Evolutionary conservation across 2,329 filamentous ascomycete species (phyloP), one percentile per base, ranked within the genome.

Genomic region (Cladosporium sp.): DNA sequence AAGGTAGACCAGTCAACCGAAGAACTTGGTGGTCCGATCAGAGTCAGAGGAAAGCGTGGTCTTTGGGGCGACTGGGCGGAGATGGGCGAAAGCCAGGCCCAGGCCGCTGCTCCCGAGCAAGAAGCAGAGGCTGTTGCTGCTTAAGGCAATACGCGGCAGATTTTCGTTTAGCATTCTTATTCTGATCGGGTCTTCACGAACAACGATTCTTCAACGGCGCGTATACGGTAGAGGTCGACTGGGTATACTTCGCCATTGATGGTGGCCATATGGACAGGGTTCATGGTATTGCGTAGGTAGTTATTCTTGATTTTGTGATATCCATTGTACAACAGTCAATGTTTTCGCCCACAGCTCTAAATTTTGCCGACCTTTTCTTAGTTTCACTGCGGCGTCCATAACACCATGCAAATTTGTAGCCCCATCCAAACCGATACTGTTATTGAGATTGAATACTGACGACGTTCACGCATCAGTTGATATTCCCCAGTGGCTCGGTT

Each of bases 11-110:
- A 98, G 70, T 59, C 54, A 16, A 51, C 55, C 9, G 75, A 84
- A 54, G 79, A 79, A 12, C 79, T 97, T 20, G 91, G 91, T 43
- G 86, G 84, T 2, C 80, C 85, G 12, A 88, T 98, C 62, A 79
- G 85, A 52, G 86, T 98, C 52, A 79, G 89, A 58, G 90, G 86
- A 52, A 98, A 98, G 79, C 82, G 88, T 60, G 92, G 88, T n/a
- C 83, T 98, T 2, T 98, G 93, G 92, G 93, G 92, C 46, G 83
- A 85, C 32, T 98, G 93, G 93, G 93, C 93, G 0, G 93, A 97
- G 75, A 76, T 76, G 73, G 49, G 49, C 16, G 30, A 45, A 25
- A 45, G 43, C 27, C 49, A 51, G 29, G 41, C 30, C 13, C 18
- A 22, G 27, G 20, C n/a, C 39, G 75, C 75, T 42, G 39, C n/a